Evolutionary conservation across 768 basidiomycete species (phyloP).

Genomic region (Pholiota microspora): DNA sequence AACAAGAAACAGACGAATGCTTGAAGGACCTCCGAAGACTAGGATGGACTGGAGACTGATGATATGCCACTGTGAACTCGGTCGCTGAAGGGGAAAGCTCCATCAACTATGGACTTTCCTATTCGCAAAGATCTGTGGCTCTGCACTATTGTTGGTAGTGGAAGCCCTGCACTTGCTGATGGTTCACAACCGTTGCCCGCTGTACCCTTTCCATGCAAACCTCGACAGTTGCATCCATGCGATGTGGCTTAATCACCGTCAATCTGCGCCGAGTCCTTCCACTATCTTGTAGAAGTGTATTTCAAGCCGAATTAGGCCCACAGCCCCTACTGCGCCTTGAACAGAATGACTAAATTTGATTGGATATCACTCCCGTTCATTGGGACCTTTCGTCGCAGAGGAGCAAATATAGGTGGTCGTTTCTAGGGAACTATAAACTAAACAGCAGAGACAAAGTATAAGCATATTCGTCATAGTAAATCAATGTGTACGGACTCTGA

Average conservation of each 20-base stretch:
- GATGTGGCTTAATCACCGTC: not conserved
- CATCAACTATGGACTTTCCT: too few species aligned
- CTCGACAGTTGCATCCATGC: not conserved
- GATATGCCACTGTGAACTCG: too few species aligned
- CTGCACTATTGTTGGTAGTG: not conserved
- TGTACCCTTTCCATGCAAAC: not conserved
- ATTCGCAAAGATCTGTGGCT: too few species aligned
- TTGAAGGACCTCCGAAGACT: slow-evolving; percentile 44
- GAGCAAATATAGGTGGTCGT: not conserved
- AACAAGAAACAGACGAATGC: slow-evolving; percentile 50
- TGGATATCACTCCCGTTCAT: too few species aligned
- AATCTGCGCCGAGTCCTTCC: not conserved
- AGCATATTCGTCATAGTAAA: too few species aligned
- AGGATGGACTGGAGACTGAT: slow-evolving; percentile 48
- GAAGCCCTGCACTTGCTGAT: not conserved
- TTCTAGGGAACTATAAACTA: not conserved
- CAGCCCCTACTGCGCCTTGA: too few species aligned
- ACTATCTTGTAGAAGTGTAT: not conserved
- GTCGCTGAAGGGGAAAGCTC: too few species aligned
- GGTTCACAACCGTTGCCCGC: not conserved
- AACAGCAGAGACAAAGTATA: not conserved
- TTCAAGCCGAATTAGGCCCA: not conserved
- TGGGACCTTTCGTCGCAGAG: too few species aligned
- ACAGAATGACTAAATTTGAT: too few species aligned
- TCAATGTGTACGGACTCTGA: too few species aligned